These are phyloP conservation scores for Diaporthe sp. DNA, from an alignment of 2,329 filamentous ascomycete genomes.

Conservation along the genomic window DNA sequence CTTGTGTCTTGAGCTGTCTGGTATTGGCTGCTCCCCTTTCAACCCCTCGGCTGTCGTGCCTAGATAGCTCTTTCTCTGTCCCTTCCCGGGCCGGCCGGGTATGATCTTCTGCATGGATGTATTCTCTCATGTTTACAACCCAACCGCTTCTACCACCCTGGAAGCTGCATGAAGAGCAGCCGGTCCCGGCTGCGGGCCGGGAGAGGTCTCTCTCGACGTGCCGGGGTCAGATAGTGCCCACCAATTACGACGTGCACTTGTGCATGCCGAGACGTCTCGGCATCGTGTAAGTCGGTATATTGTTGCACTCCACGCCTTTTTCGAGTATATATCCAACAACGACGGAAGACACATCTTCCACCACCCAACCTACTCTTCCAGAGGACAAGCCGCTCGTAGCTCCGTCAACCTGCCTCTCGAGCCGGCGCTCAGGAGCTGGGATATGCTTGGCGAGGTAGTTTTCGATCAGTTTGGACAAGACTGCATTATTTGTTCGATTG, in stretches of 20 bases:
- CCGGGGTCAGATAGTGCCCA: background rate
- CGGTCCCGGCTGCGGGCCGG: background rate
- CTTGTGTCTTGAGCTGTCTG: no score
- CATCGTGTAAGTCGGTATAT: background rate
- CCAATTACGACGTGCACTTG: background rate
- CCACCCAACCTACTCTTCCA: background rate
- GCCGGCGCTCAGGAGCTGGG: background rate
- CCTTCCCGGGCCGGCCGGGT: background rate
- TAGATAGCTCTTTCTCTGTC: background rate
- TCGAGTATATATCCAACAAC: no score
- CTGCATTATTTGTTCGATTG: background rate
- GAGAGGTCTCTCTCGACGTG: background rate
- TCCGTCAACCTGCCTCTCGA: accelerated
- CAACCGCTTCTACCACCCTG: accelerated
- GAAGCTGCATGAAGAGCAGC: background rate
- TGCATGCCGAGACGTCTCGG: background rate
- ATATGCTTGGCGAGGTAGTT: accelerated
- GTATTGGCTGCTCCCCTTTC: background rate
- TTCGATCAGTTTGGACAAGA: no score
- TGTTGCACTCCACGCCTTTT: background rate
- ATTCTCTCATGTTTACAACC: background rate
- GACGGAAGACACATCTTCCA: no score
- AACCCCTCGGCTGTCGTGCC: background rate
- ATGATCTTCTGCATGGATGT: no score
- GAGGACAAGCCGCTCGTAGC: background rate